Evolutionary conservation across 345 rosid species (phyloP).

Genomic region (Geranium brycei): DNA sequence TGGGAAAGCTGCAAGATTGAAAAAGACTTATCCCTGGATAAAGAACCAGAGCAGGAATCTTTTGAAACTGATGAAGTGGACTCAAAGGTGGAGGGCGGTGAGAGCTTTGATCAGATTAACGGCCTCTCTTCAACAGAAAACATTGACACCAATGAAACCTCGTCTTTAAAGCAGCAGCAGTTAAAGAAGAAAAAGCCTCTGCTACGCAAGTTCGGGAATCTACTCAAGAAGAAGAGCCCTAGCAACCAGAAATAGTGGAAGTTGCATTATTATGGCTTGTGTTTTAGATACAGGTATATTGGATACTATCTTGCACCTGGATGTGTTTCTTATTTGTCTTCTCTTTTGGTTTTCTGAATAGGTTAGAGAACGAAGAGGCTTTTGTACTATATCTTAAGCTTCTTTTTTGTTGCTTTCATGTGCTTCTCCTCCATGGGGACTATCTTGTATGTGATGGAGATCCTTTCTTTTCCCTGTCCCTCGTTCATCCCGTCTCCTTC

Average conservation of each 20-base stretch:
- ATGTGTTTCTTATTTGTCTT: neutral
- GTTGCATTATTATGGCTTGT: neutral
- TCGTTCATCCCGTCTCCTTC: too few relatives aligned
- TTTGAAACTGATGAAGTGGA: conserved; percentile 56
- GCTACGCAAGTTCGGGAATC: conserved; percentile 80
- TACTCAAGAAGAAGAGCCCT: conserved; percentile 79
- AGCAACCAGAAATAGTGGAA: conserved; percentile 46
- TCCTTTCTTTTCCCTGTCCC: too few relatives aligned
- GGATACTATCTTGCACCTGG: neutral
- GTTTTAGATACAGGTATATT: neutral
- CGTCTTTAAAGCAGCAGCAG: conserved; percentile 44
- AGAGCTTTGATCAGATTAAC: conserved; percentile 51
- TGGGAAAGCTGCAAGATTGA: conserved; percentile 98
- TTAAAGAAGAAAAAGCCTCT: conserved; percentile 86
- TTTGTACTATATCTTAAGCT: too few relatives aligned
- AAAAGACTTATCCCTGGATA: conserved; percentile 77
- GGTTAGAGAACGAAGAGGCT: too few relatives aligned
- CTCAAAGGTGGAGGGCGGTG: conserved; percentile 47
- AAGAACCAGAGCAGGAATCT: conserved; percentile 57
- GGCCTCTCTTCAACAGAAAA: conserved; percentile 49
- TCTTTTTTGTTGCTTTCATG: too few relatives aligned
- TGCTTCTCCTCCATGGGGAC: too few relatives aligned
- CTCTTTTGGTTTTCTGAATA: too few relatives aligned
- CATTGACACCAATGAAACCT: conserved; percentile 31
- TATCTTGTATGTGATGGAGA: too few relatives aligned